A percentile compares a stretch with the other conserved stretches of the same genome.
These are phyloP conservation scores for Blepharisma stoltei DNA, from an alignment of 73 alveolate species.

Conservation along the genomic window DNA sequence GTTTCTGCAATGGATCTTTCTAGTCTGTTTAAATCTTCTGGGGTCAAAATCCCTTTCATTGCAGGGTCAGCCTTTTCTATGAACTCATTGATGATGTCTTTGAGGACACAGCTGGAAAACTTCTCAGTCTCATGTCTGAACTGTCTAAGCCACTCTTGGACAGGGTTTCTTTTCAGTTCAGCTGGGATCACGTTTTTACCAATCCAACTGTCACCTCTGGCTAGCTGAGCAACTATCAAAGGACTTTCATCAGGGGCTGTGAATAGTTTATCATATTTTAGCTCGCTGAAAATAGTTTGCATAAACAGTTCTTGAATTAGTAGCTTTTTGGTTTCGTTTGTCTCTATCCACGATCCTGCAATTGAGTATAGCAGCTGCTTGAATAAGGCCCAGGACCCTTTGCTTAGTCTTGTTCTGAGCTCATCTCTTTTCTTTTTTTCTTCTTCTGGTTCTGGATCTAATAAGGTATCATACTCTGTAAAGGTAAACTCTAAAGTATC, in stretches of 20 bases:
- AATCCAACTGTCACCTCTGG: slow-evolving; percentile 10
- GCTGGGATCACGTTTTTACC: slow-evolving; percentile 8
- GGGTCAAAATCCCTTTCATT: slow-evolving; percentile 2
- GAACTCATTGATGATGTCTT: neutral
- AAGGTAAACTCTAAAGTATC: neutral
- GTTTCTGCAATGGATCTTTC: neutral
- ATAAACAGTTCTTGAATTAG: neutral
- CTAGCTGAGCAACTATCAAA: neutral
- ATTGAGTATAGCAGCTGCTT: neutral
- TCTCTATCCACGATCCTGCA: neutral
- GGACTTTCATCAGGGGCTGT: neutral
- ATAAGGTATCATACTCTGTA: neutral
- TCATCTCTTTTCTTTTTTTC: neutral
- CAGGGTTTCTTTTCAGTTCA: neutral
- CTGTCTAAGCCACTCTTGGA: slow-evolving; percentile 20
- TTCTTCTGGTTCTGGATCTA: neutral
- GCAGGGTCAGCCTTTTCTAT: slow-evolving; percentile 14
- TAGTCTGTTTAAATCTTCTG: neutral
- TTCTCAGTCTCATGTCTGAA: neutral
- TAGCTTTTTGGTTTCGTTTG: neutral
- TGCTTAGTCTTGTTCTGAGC: neutral
- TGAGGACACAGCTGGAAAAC: neutral
- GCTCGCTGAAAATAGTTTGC: slow-evolving; percentile 2
- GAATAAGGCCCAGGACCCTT: neutral
- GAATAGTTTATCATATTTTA: neutral